Evolutionary conservation across 2,329 filamentous ascomycete genomes (phyloP).

Genomic region (Colletotrichum liaoningense): DNA sequence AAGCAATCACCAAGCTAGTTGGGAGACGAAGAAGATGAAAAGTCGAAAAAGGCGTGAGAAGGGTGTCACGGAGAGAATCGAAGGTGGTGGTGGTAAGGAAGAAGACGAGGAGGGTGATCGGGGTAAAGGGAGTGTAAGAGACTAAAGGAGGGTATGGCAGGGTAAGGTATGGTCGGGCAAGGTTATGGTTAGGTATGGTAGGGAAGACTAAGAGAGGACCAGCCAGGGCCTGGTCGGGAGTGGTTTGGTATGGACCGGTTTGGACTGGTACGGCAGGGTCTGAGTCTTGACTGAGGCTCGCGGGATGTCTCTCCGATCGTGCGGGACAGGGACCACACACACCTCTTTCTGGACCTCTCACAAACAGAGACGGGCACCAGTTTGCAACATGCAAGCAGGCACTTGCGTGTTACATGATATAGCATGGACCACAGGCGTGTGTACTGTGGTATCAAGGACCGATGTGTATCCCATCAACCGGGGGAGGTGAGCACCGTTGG

Average conservation of each 20-base stretch:
- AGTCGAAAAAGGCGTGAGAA: not conserved
- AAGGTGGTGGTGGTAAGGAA: slow-evolving; percentile 7
- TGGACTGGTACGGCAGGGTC: slow-evolving; percentile 17
- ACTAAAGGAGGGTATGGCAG: slow-evolving; percentile 23
- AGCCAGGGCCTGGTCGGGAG: slow-evolving; percentile 9
- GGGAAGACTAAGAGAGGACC: not conserved
- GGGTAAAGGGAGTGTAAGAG: slow-evolving; percentile 22
- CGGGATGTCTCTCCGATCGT: slow-evolving; percentile 30
- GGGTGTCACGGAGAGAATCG: slow-evolving; percentile 12
- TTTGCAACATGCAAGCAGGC: slow-evolving; percentile 31
- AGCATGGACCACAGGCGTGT: slow-evolving; percentile 23
- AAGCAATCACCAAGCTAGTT: not conserved
- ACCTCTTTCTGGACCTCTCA: slow-evolving; percentile 13
- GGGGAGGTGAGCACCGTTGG: not conserved
- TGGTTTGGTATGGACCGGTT: slow-evolving; percentile 15
- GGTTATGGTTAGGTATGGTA: slow-evolving; percentile 10
- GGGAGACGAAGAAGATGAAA: not conserved
- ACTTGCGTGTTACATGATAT: slow-evolving; percentile 30
- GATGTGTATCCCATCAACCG: not conserved
- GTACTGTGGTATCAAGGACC: not conserved
- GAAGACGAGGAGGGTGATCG: not conserved
- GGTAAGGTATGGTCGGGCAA: slow-evolving; percentile 19
- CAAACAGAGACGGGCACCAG: slow-evolving; percentile 14
- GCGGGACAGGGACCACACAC: slow-evolving; percentile 31
- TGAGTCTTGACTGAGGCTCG: slow-evolving; percentile 32